Evolutionary conservation across 2,329 filamentous ascomycete genomes (phyloP).

Genomic region (Chalaropsis ovoidea): DNA sequence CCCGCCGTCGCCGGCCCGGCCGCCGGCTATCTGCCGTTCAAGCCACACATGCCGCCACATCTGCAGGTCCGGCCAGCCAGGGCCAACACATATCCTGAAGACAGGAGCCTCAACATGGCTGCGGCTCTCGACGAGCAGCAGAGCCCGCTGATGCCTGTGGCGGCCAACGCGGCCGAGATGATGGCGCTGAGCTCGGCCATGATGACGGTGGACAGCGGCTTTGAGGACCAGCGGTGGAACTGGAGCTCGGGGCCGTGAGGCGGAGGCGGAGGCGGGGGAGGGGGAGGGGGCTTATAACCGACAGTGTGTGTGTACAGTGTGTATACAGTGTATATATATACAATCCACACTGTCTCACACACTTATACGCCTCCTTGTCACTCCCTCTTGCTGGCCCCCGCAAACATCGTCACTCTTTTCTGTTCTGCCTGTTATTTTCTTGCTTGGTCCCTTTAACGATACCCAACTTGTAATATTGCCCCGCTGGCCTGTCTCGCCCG

Average conservation of each 20-base stretch:
- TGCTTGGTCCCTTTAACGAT: neutral
- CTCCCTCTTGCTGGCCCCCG: too few relatives aligned
- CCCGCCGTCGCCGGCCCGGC: neutral
- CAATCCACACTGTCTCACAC: too few relatives aligned
- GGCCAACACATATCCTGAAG: neutral
- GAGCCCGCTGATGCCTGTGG: constrained; percentile 7
- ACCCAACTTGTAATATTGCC: neutral
- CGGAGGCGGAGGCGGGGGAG: neutral
- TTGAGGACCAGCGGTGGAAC: constrained; percentile 50
- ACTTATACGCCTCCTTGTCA: too few relatives aligned
- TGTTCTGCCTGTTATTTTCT: neutral
- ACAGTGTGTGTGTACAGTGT: neutral
- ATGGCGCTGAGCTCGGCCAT: constrained; percentile 41
- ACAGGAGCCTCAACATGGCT: neutral
- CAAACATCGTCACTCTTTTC: neutral
- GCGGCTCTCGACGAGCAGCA: constrained; percentile 10
- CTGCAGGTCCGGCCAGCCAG: neutral
- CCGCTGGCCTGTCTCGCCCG: neutral
- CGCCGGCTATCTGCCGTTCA: neutral
- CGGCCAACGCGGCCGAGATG: constrained; percentile 20
- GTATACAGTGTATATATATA: neutral
- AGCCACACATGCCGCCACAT: neutral
- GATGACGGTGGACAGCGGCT: constrained; percentile 49
- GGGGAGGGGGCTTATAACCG: too few relatives aligned
- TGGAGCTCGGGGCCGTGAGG: constrained; percentile 32